Evolutionary conservation across 2,329 filamentous ascomycete species (phyloP), one percentile per base, ranked within the genome.

Genomic region (Epichloe sylvatica): DNA sequence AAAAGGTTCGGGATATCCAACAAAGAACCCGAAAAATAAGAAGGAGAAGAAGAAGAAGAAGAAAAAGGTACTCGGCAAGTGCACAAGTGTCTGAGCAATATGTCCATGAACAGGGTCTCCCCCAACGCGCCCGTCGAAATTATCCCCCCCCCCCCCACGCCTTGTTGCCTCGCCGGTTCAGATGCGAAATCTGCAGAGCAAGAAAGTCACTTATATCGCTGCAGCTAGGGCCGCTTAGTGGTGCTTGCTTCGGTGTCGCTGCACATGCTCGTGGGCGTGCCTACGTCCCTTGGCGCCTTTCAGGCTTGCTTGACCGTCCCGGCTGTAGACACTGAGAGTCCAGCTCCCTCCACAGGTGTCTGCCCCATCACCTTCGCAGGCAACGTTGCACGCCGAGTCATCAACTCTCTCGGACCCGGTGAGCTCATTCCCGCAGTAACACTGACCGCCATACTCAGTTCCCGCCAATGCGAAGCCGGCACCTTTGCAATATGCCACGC

Each of bases 281-380:
- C 68, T 65, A 50, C 66, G 64, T 8, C 53, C 51, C 55, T 64
- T 64, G 53, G 55, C 56, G 21, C 55, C 43, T 49, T 53, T 58
- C 35, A 60, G 30, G 46, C 50, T 56, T 34, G 61, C 60, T 39
- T 64, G 50, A 37, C 67, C 67, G 47, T 63, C 63, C 41, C 60
- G 59, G 50, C 64, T 67, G 57, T 70, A 77, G 49, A 75, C 66
- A 50, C 63, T 70, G 46, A 76, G 62, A 9, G 68, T 64, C 62
- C 67, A 67, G 49, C 59, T 53, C 15, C 75, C 76, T 44, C 77
- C 77, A 55, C 77, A 81, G 5, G 65, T 65, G 57, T 77, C 63
- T 11, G 57, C 60, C 2, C 53, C 52, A 54, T 77, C 70, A 21
- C 74, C 76, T 47, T 70, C 67, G 58, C 77, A 80, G 1, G 70